Base-by-base conservation (phyloP, 192 early-diverging fungal genomes). In the Backusella tarrabulga region DNA sequence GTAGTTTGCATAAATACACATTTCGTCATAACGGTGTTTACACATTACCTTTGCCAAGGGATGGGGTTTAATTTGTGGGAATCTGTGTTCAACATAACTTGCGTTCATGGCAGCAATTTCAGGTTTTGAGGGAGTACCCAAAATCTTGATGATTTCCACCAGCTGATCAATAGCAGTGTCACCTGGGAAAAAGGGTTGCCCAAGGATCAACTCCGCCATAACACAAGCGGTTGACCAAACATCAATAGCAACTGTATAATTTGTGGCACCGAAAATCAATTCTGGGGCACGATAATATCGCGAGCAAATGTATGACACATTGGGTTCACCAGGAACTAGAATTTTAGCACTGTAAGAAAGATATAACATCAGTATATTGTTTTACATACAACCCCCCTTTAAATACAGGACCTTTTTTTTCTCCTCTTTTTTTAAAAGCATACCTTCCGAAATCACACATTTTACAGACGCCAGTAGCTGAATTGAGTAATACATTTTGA, bases 91-190 rank as follows among this genome's bases (percentile, higher is more conserved):
- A 76, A 95, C 95, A 84, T 99, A 99, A 86, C 96, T 97, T 60
- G 93, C 93, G 86, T 99, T 99, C 97, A 99, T 97, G 32, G 91
- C 91, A 81, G 93, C 93, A 79, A 99, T 97, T 85, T 99, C 96
- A 71, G 98, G 97, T 71, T 92, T 88, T 42, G 96, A 95, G 41
- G 97, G 97, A n/a, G 97, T 99, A 69, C 97, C 97, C 19, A 98
- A 89, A 26, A 98, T 92, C 85, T 99, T 99, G 88, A 99, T 99
- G 82, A 99, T 99, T 84, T 98, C 97, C 23, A 99, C 98, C 46
- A 99, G 88, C 81, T 99, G 98, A 83, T 99, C 97, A 54, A 99
- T 97, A 54, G 96, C 96, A 71, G 93, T 95, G 81, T 98, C 97
- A 52, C 97, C 97, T 11, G 96, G 95, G 89, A 98, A 98, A 71